A percentile compares a stretch with the other conserved stretches of the same genome.
Conservation (phyloP, 129 eudicot genomes). For the Tanacetum coccineum region DNA sequence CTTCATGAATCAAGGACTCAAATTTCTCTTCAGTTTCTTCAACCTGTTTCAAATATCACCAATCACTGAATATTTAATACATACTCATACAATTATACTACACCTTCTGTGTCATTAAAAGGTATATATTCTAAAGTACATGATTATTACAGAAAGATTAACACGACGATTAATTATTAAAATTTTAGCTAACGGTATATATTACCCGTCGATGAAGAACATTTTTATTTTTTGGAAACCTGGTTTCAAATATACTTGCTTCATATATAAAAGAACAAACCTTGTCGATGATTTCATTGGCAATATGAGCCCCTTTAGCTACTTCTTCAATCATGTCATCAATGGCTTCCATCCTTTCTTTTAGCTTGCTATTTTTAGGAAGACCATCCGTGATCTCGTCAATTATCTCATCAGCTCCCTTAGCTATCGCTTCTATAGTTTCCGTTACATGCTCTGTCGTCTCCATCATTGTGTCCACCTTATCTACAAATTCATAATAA, state of each 20-base stretch:
- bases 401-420: conserved; percentile 36
- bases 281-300: conserved; percentile 38
- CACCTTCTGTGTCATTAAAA: too few species aligned
- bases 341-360: conserved; percentile 24
- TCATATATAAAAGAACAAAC: conserved; percentile 1
- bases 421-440: conserved; percentile 39
- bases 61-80: not conserved
- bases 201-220: too few species aligned
- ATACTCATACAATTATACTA: too few species aligned
- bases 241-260: too few species aligned
- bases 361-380: conserved; percentile 31
- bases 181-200: too few species aligned
- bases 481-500: conserved; percentile 1
- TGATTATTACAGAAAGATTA: too few species aligned
- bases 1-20: conserved; percentile 21
- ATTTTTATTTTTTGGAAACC: too few species aligned
- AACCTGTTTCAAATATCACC: conserved; percentile 27
- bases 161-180: too few species aligned
- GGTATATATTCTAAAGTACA: too few species aligned
- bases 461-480: conserved; percentile 32
- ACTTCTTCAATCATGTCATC: conserved; percentile 36
- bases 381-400: conserved; percentile 39
- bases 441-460: conserved; percentile 37
- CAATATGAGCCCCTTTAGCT: conserved; percentile 34
- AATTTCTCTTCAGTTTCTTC: conserved; percentile 40